phyloP scores from a whole-genome alignment of 2,329 filamentous ascomycete species.

The Cytospora paraplurivora region DNA sequence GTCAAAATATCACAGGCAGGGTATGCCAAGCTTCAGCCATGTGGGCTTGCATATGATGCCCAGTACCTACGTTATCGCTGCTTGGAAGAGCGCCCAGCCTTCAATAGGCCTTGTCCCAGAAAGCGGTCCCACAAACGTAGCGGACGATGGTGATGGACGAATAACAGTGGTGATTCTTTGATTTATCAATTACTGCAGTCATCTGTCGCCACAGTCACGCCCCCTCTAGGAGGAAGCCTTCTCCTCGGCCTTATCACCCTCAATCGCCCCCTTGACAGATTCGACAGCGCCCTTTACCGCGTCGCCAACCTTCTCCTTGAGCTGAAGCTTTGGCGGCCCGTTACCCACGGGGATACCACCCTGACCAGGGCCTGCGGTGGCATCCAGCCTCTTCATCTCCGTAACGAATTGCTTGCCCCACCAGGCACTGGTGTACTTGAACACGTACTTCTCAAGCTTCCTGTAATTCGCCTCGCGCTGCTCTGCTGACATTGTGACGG shows the following conservation, averaged over 20 bases:
- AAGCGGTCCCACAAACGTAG: too few relatives aligned
- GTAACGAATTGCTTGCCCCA: constrained; percentile 93
- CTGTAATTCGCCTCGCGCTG: constrained; percentile 84
- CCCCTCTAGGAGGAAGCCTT: constrained; percentile 8
- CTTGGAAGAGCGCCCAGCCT: too few relatives aligned
- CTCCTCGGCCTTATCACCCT: constrained; percentile 17
- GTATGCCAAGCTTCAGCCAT: too few relatives aligned
- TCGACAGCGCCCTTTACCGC: constrained; percentile 25
- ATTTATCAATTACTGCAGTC: too few relatives aligned
- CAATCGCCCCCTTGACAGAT: constrained; percentile 12
- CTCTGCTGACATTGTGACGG: constrained; percentile 94
- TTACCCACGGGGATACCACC: constrained; percentile 22
- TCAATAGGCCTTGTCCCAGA: too few relatives aligned
- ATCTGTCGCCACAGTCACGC: neutral
- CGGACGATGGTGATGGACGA: too few relatives aligned
- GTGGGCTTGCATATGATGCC: too few relatives aligned
- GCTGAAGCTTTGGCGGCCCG: constrained; percentile 26
- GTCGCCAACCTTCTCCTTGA: constrained; percentile 24
- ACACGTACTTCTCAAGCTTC: constrained; percentile 92
- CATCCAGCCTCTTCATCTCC: constrained; percentile 66
- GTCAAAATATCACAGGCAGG: too few relatives aligned
- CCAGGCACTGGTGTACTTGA: constrained; percentile 97
- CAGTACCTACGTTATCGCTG: too few relatives aligned
- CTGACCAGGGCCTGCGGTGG: constrained; percentile 33
- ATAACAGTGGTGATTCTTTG: too few relatives aligned